Evolutionary conservation across 495 filamentous ascomycete species (phyloP).

Genomic region (Neurospora sp.): DNA sequence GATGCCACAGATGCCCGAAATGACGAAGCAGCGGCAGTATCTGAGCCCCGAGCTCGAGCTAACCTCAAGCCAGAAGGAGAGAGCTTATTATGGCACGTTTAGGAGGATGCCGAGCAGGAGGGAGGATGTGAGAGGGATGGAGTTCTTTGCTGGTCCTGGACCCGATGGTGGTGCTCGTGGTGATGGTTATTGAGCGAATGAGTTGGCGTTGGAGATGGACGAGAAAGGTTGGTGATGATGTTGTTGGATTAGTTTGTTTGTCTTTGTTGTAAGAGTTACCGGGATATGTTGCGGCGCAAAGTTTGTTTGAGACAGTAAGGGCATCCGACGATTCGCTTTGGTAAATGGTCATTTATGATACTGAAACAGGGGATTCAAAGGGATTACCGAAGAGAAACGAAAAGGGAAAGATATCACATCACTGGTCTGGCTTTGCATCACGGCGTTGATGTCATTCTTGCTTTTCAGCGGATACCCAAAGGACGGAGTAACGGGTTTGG

Average conservation of each 20-base stretch:
- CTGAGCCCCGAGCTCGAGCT: neutral
- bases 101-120: neutral
- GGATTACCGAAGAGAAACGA: neutral
- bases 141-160: neutral
- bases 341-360: neutral
- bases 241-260: neutral
- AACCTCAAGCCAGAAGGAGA: neutral
- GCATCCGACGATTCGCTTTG: neutral
- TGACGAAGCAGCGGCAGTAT: slow-evolving; percentile 40
- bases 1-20: neutral
- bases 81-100: neutral
- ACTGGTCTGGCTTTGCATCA: neutral
- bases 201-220: neutral
- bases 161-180: too few species aligned
- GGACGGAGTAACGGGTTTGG: neutral
- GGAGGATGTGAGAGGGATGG: neutral
- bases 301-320: neutral
- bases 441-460: neutral
- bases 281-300: neutral
- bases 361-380: neutral
- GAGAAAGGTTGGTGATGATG: neutral
- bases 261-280: neutral
- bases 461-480: neutral
- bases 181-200: neutral
- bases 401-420: neutral